Evolutionary conservation across 1,139 yeast genomes (phyloP), one percentile per base, ranked within the genome.

Genomic region (Yamadazyma mexicana): DNA sequence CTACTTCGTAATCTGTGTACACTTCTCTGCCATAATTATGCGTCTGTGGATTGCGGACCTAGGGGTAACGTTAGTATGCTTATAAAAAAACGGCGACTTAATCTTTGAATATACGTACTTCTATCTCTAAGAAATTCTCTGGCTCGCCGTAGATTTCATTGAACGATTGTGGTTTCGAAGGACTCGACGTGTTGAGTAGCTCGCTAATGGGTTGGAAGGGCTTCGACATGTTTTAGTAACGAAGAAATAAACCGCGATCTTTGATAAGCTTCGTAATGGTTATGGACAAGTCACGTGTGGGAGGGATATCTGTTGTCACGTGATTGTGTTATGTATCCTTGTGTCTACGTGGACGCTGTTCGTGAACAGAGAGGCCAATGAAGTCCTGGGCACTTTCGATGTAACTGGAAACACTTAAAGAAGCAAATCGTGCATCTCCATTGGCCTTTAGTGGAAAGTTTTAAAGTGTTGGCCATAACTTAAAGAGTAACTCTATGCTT

Each of bases 61-160:
- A 38, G n/a, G 15, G 31, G 27, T 17, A 17, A 17, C 17, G 47
- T 49, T 48, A 48, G 49, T 46, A 42, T 28, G n/a, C 14, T 20
- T 6, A 20, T 12, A 7, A 7, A 32, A 15, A 4, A 5, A 23
- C 16, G 16, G 20, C 30, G 12, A 5, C 8, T 20, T 20, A 6
- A 5, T 20, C 22, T 20, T n/a, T n/a, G 12, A 3, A 20, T 27
- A 5, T 15, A 48, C 53, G 67, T 40, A 83, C 95, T 61, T 91
- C 98, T 30, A 94, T 83, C 62, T 92, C 98, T 34, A 92, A 73
- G 55, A 89, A 88, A 63, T 89, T 88, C 61, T 92, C 98, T 0
- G 98, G 98, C 51, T 87, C 96, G 1, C 95, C 96, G 55, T 92
- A 92, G 34, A 87, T 76, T 54, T 88, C 96, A 49, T 79, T 87